Percentiles rank a stretch among this genome's conserved stretches.
phyloP scores from a whole-genome alignment of 2,329 filamentous ascomycete species.

The Cercospora citrullina region DNA sequence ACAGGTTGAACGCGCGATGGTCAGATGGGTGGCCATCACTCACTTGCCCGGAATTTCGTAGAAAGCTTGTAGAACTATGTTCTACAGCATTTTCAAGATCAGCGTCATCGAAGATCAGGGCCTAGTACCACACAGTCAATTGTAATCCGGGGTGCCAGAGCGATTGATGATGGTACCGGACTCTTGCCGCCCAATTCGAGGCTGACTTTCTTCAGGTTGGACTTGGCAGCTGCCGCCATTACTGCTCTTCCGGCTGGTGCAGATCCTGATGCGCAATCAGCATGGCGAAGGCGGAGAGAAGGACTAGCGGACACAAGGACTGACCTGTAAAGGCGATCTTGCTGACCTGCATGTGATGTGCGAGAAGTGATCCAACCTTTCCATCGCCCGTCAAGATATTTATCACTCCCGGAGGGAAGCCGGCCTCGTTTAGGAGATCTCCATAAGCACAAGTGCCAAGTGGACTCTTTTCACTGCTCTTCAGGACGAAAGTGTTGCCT shows the following conservation, averaged over 20 bases:
- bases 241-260: conserved; percentile 47
- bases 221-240: conserved; percentile 39
- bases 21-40: not conserved
- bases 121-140: not conserved
- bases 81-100: conserved; percentile 42
- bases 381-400: conserved; percentile 43
- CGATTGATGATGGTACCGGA: conserved; percentile 23
- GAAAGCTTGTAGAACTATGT: conserved; percentile 12
- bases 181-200: conserved; percentile 54
- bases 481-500: conserved; percentile 61
- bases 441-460: conserved; percentile 50
- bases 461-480: conserved; percentile 64
- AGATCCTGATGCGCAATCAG: conserved; percentile 22
- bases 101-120: conserved; percentile 49
- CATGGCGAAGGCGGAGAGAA: not conserved
- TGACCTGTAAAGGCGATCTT: conserved; percentile 51
- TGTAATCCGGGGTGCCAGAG: not conserved
- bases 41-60: conserved; percentile 21
- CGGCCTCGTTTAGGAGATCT: conserved; percentile 49
- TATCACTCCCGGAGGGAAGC: conserved; percentile 48
- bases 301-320: not conserved
- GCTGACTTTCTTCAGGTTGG: conserved; percentile 48
- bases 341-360: conserved; percentile 54
- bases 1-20: not conserved
- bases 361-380: conserved; percentile 47